These are phyloP conservation scores for Acephala macrosclerotiorum DNA, from an alignment of 2,329 filamentous ascomycete species.

Conservation along the genomic window DNA sequence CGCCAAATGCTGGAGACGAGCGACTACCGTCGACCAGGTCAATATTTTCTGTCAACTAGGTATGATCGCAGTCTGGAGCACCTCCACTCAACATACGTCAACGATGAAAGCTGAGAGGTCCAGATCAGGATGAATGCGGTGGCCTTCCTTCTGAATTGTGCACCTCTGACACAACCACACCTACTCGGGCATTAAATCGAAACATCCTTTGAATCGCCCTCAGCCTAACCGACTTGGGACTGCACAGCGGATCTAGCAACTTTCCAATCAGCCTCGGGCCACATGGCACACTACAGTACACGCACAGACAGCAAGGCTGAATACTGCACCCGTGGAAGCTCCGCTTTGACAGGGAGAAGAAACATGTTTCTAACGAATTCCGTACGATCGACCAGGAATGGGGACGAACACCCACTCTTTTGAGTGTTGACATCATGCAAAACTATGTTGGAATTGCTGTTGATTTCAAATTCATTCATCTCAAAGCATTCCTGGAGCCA, in stretches of 20 bases:
- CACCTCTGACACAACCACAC: background rate
- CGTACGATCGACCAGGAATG: conserved; percentile 6
- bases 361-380: conserved; percentile 15
- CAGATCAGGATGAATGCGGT: background rate
- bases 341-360: conserved; percentile 8
- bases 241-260: background rate
- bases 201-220: conserved; percentile 9
- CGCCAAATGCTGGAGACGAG: conserved; percentile 9
- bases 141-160: background rate
- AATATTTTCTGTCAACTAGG: conserved; percentile 9
- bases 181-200: background rate
- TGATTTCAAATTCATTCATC: background rate
- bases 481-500: background rate
- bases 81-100: background rate
- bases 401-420: background rate
- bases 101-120: background rate
- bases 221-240: background rate
- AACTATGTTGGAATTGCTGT: background rate
- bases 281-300: background rate
- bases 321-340: background rate
- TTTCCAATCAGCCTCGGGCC: conserved; percentile 9
- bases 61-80: background rate
- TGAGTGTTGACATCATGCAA: background rate
- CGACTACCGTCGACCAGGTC: background rate
- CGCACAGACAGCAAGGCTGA: conserved; percentile 14